Evolutionary conservation across 768 basidiomycete genomes (phyloP).

Genomic region (Hygrocybe punicea): DNA sequence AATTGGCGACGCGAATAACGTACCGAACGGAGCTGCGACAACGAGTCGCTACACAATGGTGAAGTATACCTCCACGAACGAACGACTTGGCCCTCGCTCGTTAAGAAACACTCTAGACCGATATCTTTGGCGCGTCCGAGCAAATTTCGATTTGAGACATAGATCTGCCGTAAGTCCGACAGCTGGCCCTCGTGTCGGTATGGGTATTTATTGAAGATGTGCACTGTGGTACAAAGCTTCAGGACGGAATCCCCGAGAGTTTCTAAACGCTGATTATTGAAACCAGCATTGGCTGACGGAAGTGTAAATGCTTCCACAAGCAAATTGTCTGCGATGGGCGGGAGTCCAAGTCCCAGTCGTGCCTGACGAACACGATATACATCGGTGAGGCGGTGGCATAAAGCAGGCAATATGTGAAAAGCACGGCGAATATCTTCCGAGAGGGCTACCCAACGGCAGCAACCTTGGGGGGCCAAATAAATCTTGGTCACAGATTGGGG

Average conservation of each 20-base stretch:
- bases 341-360: slow-evolving; percentile 55
- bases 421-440: slow-evolving; percentile 47
- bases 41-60: slow-evolving; percentile 35
- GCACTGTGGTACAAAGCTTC: slow-evolving; percentile 70
- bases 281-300: slow-evolving; percentile 58
- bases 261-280: slow-evolving; percentile 82
- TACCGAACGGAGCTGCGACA: slow-evolving; percentile 10
- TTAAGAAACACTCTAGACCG: slow-evolving; percentile 61
- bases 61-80: slow-evolving; percentile 58
- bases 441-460: slow-evolving; percentile 55
- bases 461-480: slow-evolving; percentile 39
- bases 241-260: slow-evolving; percentile 84
- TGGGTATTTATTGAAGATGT: slow-evolving; percentile 73
- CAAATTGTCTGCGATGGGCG: slow-evolving; percentile 52
- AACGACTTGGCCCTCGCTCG: slow-evolving; percentile 52
- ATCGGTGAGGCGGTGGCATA: slow-evolving; percentile 65
- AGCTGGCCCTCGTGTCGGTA: slow-evolving; percentile 83
- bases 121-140: slow-evolving; percentile 62
- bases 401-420: slow-evolving; percentile 59
- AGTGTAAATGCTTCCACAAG: slow-evolving; percentile 75
- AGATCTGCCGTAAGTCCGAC: slow-evolving; percentile 56
- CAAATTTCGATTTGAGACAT: slow-evolving; percentile 69
- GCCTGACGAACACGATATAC: slow-evolving; percentile 56
- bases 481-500: slow-evolving; percentile 22
- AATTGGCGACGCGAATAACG: slow-evolving; percentile 46